Base-by-base conservation (phyloP, 805 yeast genomes). In the Clavispora santaluciae region DNA sequence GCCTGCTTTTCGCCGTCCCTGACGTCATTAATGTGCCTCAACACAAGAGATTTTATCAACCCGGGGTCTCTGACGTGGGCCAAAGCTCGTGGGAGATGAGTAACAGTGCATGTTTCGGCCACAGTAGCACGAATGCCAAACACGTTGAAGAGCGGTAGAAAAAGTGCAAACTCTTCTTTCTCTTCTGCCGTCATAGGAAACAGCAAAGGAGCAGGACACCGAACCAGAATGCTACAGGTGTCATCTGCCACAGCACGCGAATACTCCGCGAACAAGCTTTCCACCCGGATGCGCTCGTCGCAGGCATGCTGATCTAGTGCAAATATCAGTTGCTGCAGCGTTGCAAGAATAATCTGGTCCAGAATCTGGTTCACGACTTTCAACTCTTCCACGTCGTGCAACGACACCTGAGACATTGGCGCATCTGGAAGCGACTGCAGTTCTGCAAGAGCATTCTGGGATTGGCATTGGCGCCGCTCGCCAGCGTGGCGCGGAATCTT, bases 251-350 rank as follows among this genome's bases (percentile, higher is more conserved):
- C 65, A 8, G 47, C 45, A 5, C 44, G 33, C 3, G 76, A 51
- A 40, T 68, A 64, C 3, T 66, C 67, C 24, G 55, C 46, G n/a
- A 77, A 60, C 10, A 72, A 51, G 1, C 44, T 38, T 50, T 88
- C 96, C 2, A 83, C 73, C 35, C 68, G 66, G 0, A 85, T 67
- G 40, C 96, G 60, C 55, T 88, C 95, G 60, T 85, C 95, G 40
- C 83, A 78, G 0, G 95, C 95, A 64, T 88, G 96, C 53, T 87
- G 96, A 55, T 88, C 96, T 5, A 84, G 51, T 16, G 76, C 57
- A 12, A 77, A 49, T 0, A 53, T 34, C n/a, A 35, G 18, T 0
- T 55, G 29, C 8, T 36, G 23, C 15, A 42, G 39, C 21, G 42
- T 40, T 18, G 58, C 64, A 2, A 87, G 61, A 7, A 88, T 77